Conservation (phyloP, 768 basidiomycete species). For the Pleurotus citrinopileatus region DNA sequence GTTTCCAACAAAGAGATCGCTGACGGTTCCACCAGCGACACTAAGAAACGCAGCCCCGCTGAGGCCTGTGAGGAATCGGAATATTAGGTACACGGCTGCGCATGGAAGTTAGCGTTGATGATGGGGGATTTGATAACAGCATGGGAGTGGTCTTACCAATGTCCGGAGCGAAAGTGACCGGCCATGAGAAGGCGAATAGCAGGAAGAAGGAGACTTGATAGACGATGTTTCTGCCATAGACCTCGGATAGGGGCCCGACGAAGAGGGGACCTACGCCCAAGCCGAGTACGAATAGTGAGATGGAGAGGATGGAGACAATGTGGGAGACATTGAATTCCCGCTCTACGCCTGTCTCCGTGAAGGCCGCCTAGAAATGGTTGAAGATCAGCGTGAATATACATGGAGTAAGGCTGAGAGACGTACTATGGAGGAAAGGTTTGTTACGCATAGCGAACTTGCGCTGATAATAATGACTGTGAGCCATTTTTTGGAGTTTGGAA, state of each 20-base stretch:
- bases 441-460: constrained; percentile 4
- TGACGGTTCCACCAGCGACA: constrained; percentile 53
- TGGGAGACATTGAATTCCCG: constrained; percentile 5
- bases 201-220: constrained; percentile 59
- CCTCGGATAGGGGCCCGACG: constrained; percentile 50
- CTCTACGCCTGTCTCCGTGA: constrained; percentile 1
- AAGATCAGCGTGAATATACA: not conserved
- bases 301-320: constrained; percentile 23
- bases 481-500: constrained; percentile 4
- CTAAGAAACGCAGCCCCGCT: constrained; percentile 56
- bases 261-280: constrained; percentile 56
- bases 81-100: constrained; percentile 56
- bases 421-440: constrained; percentile 5
- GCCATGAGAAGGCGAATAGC: constrained; percentile 65
- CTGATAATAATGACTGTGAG: constrained; percentile 4
- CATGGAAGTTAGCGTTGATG: not conserved
- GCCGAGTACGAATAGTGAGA: constrained; percentile 57
- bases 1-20: constrained; percentile 53
- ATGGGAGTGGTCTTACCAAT: constrained; percentile 40
- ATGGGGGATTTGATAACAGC: not conserved
- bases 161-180: constrained; percentile 71
- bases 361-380: not conserved
- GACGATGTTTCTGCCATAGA: constrained; percentile 63
- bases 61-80: constrained; percentile 52
- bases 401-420: no score